These are phyloP conservation scores for Striga hermonthica DNA, from an alignment of 305 asterid genomes.

Conservation along the genomic window DNA sequence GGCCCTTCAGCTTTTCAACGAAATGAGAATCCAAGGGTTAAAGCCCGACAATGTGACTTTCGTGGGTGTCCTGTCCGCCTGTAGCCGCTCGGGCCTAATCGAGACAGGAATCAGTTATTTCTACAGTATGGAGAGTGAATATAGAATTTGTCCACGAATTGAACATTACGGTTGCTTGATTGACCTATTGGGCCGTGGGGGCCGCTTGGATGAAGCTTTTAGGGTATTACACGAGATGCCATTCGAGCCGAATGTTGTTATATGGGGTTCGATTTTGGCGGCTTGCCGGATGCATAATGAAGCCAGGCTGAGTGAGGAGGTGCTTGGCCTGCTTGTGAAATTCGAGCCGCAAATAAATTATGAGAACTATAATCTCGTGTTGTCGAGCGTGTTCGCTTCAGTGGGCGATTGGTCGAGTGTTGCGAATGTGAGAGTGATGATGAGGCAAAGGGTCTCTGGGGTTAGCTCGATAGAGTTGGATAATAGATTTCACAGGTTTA, in stretches of 20 bases:
- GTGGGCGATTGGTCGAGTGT: constrained; percentile 64
- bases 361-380: constrained; percentile 42
- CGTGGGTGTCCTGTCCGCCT: constrained; percentile 62
- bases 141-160: constrained; percentile 54
- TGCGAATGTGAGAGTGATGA: constrained; percentile 49
- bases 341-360: constrained; percentile 35
- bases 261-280: constrained; percentile 74
- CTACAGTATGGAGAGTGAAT: constrained; percentile 59
- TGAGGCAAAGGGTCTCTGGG: constrained; percentile 55
- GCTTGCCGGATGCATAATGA: constrained; percentile 71
- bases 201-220: constrained; percentile 62
- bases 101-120: constrained; percentile 53
- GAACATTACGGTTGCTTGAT: constrained; percentile 81
- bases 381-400: constrained; percentile 58
- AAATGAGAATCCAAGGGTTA: constrained; percentile 56
- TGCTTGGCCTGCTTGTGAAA: constrained; percentile 42
- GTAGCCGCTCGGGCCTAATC: constrained; percentile 65
- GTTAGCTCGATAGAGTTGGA: constrained; percentile 51
- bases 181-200: constrained; percentile 85
- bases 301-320: constrained; percentile 44
- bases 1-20: constrained; percentile 56
- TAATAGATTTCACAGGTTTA: constrained; percentile 57
- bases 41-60: constrained; percentile 71
- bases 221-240: constrained; percentile 63
- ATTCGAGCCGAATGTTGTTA: constrained; percentile 63